Evolutionary conservation across 805 yeast genomes (phyloP).

Genomic region (Ogataea glucozyma): DNA sequence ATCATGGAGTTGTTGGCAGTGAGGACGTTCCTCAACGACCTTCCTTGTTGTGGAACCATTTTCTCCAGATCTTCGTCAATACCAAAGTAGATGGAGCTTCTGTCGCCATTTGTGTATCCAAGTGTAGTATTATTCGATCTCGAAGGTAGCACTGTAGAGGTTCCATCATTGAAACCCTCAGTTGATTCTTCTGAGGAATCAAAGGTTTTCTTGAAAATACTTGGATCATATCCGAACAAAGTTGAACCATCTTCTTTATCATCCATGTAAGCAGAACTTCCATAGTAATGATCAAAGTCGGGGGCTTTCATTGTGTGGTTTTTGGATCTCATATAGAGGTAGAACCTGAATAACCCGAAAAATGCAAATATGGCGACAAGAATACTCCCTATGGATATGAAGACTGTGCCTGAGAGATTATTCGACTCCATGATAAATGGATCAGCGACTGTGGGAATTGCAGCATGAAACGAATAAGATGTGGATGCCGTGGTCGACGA

Average conservation of each 20-base stretch:
- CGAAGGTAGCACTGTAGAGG: constrained; percentile 7
- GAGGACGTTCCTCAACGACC: constrained; percentile 20
- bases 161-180: constrained; percentile 4
- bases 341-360: constrained; percentile 25
- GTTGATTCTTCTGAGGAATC: constrained; percentile 13
- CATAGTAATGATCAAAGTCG: constrained; percentile 23
- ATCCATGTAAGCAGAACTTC: constrained; percentile 10
- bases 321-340: constrained; percentile 30
- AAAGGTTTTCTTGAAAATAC: constrained; percentile 13
- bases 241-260: constrained; percentile 19
- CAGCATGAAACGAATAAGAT: constrained; percentile 21
- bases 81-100: constrained; percentile 18
- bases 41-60: constrained; percentile 26
- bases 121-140: constrained; percentile 1
- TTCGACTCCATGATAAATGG: constrained; percentile 35
- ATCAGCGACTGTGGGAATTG: constrained; percentile 25
- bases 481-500: constrained; percentile 11
- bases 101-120: neutral
- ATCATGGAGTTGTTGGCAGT: constrained; percentile 8
- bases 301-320: constrained; percentile 19
- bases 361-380: constrained; percentile 28
- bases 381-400: constrained; percentile 43
- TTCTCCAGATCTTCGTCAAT: constrained; percentile 13
- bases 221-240: constrained; percentile 13
- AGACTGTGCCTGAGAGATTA: constrained; percentile 41